Evolutionary conservation across 2,329 filamentous ascomycete genomes (phyloP), one percentile per base, ranked within the genome.

Genomic region (Alternaria incomplexa): DNA sequence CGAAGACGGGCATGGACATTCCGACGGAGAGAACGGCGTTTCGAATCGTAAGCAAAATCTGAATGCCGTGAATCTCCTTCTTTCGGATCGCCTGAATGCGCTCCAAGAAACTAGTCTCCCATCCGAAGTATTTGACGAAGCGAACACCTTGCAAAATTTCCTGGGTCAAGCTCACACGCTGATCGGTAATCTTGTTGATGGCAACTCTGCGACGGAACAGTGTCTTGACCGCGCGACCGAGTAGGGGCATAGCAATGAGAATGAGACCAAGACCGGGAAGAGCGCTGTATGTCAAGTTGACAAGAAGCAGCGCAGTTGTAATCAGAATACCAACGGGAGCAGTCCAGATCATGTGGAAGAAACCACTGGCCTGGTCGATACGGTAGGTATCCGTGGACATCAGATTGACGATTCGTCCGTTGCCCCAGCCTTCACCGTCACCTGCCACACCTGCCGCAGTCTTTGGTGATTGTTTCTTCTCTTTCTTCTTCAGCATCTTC

Each of bases 331-430:
- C 85, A 43, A 97, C 83, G 0, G 95, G 94, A 0, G 93, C 88
- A 1, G 92, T 93, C 96, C 96, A 99, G 22, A 92, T 84, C 82
- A 97, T 87, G 78, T 99, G 96, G 80, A 97, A 95, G 79, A 97
- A 86, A 45, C 92, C 93, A 43, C 88, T 93, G 1, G 93, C 93
- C 76, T 93, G 91, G 73, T 98, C 94, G 63, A 99, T 85, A 69
- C 95, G 93, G 79, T 97, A 96, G 0, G 94, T 96, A 77, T 98
- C 95, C 47, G 96, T 93, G 64, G 93, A 95, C 94, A 98, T 97
- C 70, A 98, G 77, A 70, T 96, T 97, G 76, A 96, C 89, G 56
- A 98, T 93, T 66, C 93, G 89, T 22, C 96, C 96, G 73, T 97
- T 98, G 61, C 90, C 90, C 95, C 95, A 98, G 23, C 95, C 96